These are phyloP conservation scores for Cryptococcus sp. DNA, from an alignment of 1,284 basidiomycete species.

Conservation along the genomic window DNA sequence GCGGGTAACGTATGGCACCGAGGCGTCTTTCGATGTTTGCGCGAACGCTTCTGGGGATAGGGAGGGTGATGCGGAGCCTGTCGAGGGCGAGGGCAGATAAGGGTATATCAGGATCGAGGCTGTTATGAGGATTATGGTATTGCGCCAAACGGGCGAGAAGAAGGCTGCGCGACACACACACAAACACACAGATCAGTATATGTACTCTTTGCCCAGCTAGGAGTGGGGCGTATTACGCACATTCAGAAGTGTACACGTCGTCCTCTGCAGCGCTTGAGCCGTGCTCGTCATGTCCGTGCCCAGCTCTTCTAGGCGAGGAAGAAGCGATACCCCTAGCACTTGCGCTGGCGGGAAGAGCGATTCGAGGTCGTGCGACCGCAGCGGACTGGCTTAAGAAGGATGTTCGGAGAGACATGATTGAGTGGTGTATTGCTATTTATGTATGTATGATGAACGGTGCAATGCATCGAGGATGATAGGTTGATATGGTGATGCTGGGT, in stretches of 20 bases:
- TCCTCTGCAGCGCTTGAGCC: conserved; percentile 13
- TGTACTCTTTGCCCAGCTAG: background rate
- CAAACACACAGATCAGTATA: no score
- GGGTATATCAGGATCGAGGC: conserved; percentile 38
- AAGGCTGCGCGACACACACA: no score
- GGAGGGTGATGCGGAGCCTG: conserved; percentile 37
- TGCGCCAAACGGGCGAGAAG: conserved; percentile 47
- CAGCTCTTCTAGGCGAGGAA: conserved; percentile 24
- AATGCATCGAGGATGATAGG: background rate
- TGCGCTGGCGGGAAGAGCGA: conserved; percentile 1
- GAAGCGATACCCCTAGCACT: conserved; percentile 21
- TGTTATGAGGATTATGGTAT: conserved; percentile 40
- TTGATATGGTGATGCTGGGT: no score
- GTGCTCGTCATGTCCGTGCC: conserved; percentile 20
- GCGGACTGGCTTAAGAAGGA: background rate
- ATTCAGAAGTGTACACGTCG: conserved; percentile 30
- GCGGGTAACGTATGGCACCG: conserved; percentile 44
- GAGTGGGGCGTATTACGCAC: conserved; percentile 26
- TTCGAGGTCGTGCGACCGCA: background rate
- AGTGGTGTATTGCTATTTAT: background rate
- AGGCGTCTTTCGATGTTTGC: conserved; percentile 24
- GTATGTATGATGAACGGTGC: no score
- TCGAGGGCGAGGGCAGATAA: conserved; percentile 44
- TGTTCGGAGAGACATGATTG: conserved; percentile 9
- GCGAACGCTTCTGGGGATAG: conserved; percentile 34